phyloP scores from a whole-genome alignment of 257 asterid genomes.

The Nicotiana knightiana region DNA sequence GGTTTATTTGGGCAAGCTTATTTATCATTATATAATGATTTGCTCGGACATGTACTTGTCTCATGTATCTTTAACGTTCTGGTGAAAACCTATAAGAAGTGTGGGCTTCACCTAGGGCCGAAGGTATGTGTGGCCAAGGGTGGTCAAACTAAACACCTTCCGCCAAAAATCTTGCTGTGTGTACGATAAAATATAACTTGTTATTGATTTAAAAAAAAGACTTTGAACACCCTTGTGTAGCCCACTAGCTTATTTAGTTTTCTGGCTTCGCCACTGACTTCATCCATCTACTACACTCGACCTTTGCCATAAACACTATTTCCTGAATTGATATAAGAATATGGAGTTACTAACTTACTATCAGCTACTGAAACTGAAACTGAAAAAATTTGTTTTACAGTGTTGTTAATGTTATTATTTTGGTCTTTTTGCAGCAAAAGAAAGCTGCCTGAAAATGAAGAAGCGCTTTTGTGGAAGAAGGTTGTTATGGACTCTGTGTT shows the following conservation, averaged over 20 bases:
- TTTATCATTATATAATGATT: not conserved
- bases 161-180: too few relatives aligned
- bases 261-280: not conserved
- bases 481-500: slow-evolving; percentile 17
- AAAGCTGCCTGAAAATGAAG: slow-evolving; percentile 57
- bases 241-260: too few relatives aligned
- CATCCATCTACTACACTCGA: not conserved
- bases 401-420: not conserved
- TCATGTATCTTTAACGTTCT: not conserved
- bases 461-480: slow-evolving; percentile 18
- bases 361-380: not conserved
- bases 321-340: not conserved
- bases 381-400: not conserved
- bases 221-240: too few relatives aligned
- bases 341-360: not conserved
- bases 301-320: not conserved
- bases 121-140: too few relatives aligned
- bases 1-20: not conserved
- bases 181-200: too few relatives aligned
- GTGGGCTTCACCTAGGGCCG: not conserved
- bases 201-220: too few relatives aligned
- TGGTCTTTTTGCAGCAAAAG: slow-evolving; percentile 44
- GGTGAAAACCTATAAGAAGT: not conserved
- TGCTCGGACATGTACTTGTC: not conserved
- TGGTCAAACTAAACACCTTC: too few relatives aligned